These are phyloP conservation scores for Medicago ruthenica DNA, from an alignment of 306 rosid genomes.

Conservation along the genomic window DNA sequence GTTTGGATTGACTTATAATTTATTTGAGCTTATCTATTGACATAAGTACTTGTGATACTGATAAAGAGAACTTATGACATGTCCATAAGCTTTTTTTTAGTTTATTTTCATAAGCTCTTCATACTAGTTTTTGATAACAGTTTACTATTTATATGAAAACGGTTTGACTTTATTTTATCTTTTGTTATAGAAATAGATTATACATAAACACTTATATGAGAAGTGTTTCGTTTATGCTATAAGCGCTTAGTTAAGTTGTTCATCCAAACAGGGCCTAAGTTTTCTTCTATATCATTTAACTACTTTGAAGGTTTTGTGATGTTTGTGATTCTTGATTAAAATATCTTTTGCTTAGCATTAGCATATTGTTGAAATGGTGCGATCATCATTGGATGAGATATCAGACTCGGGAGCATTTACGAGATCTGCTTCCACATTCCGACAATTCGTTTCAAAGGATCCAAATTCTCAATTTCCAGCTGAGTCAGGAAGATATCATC, in stretches of 20 bases:
- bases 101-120: neutral
- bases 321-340: slow-evolving; percentile 39
- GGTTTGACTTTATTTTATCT: neutral
- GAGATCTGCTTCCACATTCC: slow-evolving; percentile 82
- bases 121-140: neutral
- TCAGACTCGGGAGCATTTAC: slow-evolving; percentile 80
- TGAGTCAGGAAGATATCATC: slow-evolving; percentile 88
- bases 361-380: slow-evolving; percentile 64
- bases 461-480: slow-evolving; percentile 67
- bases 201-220: neutral
- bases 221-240: neutral
- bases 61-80: too few species aligned
- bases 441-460: slow-evolving; percentile 65
- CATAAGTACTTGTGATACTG: neutral
- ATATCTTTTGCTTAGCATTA: slow-evolving; percentile 55
- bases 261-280: neutral
- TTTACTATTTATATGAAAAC: neutral
- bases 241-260: neutral
- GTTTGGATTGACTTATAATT: neutral
- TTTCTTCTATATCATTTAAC: slow-evolving; percentile 8
- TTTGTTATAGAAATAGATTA: neutral
- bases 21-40: neutral
- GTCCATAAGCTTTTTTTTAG: neutral
- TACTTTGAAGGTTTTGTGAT: slow-evolving; percentile 42
- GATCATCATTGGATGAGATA: slow-evolving; percentile 75